phyloP scores from a whole-genome alignment of 2,329 filamentous ascomycete species.

The Penicillium sp. region DNA sequence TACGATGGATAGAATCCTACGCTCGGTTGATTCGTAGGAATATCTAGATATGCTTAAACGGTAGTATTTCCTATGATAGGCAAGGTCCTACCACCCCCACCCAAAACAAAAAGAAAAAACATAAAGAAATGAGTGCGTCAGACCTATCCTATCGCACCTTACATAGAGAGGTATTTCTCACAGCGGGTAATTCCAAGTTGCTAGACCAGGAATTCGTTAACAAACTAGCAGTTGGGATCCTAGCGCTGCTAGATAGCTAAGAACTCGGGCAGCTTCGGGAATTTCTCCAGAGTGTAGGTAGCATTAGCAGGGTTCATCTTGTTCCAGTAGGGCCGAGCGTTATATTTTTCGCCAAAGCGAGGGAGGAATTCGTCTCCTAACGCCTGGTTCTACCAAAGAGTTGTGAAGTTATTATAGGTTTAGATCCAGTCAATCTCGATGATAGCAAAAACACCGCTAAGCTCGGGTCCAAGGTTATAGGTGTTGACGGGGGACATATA shows the following conservation, averaged over 20 bases:
- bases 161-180: not conserved
- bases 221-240: not conserved
- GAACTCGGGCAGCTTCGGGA: not conserved
- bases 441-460: not conserved
- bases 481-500: not conserved
- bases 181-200: not conserved
- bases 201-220: not conserved
- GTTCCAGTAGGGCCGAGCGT: not conserved
- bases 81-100: too few relatives aligned
- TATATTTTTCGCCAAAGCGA: not conserved
- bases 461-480: not conserved
- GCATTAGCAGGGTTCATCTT: not conserved
- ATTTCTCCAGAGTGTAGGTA: not conserved
- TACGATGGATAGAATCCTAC: too few relatives aligned
- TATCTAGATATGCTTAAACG: too few relatives aligned
- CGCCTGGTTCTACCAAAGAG: not conserved
- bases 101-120: not conserved
- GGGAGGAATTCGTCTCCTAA: not conserved
- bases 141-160: not conserved
- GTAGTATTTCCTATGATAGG: too few relatives aligned
- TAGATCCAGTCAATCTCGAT: not conserved
- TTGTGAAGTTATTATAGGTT: not conserved
- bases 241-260: not conserved
- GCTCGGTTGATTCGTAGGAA: too few relatives aligned
- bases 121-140: not conserved